Conservation (phyloP, 306 rosid genomes). For the Corylus americana region DNA sequence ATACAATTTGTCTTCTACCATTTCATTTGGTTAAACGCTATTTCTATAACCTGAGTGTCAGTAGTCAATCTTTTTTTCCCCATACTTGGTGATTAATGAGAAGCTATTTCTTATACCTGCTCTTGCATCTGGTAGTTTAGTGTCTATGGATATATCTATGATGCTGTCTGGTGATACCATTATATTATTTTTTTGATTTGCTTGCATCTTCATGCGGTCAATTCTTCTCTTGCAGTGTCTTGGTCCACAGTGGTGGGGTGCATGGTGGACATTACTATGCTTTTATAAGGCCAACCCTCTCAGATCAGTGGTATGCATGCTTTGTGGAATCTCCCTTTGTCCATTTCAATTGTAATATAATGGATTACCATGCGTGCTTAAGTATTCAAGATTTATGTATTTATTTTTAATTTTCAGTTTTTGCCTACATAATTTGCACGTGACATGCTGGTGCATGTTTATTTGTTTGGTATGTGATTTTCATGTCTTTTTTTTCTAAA, state of each 20-base stretch:
- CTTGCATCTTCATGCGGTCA: not conserved
- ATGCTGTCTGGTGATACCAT: not conserved
- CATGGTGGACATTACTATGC: slow-evolving; percentile 98
- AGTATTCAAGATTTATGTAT: not conserved
- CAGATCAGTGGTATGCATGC: slow-evolving; percentile 78
- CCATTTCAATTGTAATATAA: not conserved
- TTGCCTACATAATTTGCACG: not conserved
- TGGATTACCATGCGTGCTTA: too few species aligned
- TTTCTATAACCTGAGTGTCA: not conserved
- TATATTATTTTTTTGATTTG: not conserved
- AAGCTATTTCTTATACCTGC: not conserved
- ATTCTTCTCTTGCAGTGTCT: slow-evolving; percentile 63
- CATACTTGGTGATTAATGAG: not conserved
- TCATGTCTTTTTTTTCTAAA: not conserved
- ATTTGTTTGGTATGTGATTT: not conserved
- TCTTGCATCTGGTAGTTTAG: not conserved
- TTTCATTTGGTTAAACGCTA: not conserved
- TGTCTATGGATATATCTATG: not conserved
- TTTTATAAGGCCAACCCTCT: slow-evolving; percentile 82
- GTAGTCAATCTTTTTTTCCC: not conserved
- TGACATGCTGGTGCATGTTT: not conserved
- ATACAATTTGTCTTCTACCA: not conserved
- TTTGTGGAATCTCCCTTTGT: not conserved
- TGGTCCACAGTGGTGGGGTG: slow-evolving; percentile 96
- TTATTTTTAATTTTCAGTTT: not conserved